A percentile compares a stretch with the other conserved stretches of the same genome.
These are phyloP conservation scores for Zymoseptoria passerinii DNA, from an alignment of 2,329 filamentous ascomycete species.

Conservation along the genomic window DNA sequence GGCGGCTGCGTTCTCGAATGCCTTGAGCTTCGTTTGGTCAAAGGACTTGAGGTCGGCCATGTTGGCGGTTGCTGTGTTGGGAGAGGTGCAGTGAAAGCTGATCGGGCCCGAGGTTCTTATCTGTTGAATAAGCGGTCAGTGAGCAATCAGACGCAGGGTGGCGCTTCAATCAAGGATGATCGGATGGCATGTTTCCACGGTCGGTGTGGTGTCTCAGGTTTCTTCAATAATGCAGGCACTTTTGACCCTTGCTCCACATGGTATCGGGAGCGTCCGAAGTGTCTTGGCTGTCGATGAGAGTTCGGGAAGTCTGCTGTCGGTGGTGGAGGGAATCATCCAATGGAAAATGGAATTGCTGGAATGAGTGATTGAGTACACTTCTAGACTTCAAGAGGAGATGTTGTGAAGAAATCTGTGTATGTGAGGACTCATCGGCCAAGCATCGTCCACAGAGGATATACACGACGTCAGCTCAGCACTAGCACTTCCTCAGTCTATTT, in stretches of 20 bases:
- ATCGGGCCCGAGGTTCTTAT: background rate
- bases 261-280: background rate
- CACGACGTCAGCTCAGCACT: background rate
- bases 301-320: background rate
- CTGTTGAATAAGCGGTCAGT: background rate
- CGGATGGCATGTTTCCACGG: background rate
- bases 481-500: background rate
- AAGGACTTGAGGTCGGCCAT: conserved; percentile 35
- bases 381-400: background rate
- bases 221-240: background rate
- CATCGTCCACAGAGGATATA: background rate
- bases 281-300: background rate
- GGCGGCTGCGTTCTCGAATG: conserved; percentile 69
- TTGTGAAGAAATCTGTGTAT: background rate
- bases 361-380: background rate
- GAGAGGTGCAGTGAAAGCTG: background rate
- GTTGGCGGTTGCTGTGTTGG: background rate
- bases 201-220: background rate
- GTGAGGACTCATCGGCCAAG: background rate
- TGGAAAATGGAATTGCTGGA: background rate
- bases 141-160: background rate
- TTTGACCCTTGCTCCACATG: background rate
- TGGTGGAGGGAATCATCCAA: background rate
- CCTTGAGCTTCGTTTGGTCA: conserved; percentile 53
- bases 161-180: background rate